Base-by-base conservation (phyloP, 495 filamentous ascomycete genomes). In the Talaromyces adpressus region DNA sequence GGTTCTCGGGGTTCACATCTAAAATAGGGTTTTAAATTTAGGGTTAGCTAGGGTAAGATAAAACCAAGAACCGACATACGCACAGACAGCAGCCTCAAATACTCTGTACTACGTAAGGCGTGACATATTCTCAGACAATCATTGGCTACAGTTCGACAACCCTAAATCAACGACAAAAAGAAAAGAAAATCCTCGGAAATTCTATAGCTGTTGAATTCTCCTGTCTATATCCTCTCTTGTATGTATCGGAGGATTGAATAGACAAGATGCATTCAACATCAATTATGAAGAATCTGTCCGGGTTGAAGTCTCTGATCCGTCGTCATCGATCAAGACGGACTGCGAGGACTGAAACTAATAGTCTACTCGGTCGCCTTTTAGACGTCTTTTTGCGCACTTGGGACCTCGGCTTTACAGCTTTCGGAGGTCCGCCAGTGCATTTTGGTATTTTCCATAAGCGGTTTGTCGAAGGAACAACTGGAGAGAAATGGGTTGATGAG, bases 341-440 rank as follows among this genome's bases (percentile, higher is more conserved):
- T 29, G 27, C 27, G 16, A 27, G 11, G 27, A 16, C 22, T 14
- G 52, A 14, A 11, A 29, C 52, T 30, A 11, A 27, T 27, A 56
- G 20, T 56, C 52, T 56, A 2, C 52, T 16, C 0, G 4, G 20
- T 56, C 52, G 22, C 8, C 52, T 56, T 16, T 0, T 56, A n/a
- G 78, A 81, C 62, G 72, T 78, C n/a, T 57, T 86, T 36, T 71
- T 68, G 5, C 72, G 70, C 23, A 84, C 81, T 30, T 91, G 87
- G 88, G 77, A 90, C 68, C 72, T 92, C 4, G 88, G 88, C 0
- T 82, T 91, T 58, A 91, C 87, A 1, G 76, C 85, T 0, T 92
- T 91, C 70, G 89, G 89, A 3, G 88, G 87, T 1, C 87, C 87
- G 1, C 81, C 89, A 0, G 87, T 90, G 14, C 87, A 90, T 67